phyloP scores from a whole-genome alignment of 2,329 filamentous ascomycete species.

The Ploettnerulaceae sp. region DNA sequence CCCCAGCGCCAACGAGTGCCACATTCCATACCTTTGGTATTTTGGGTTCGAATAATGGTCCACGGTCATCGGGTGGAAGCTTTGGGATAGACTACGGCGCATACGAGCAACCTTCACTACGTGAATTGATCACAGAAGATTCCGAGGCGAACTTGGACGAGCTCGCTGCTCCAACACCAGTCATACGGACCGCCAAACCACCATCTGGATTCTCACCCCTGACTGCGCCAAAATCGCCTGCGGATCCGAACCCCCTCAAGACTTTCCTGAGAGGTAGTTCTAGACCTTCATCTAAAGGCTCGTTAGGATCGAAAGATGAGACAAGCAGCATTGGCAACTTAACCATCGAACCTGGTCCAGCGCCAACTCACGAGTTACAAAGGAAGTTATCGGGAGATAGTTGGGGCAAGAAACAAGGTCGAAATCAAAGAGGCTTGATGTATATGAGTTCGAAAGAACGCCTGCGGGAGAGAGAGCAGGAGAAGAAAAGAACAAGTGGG shows the following conservation, averaged over 20 bases:
- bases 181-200: constrained; percentile 76
- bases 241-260: constrained; percentile 46
- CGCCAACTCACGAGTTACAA: constrained; percentile 45
- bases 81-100: constrained; percentile 73
- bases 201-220: constrained; percentile 70
- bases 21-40: constrained; percentile 23
- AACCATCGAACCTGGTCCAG: constrained; percentile 54
- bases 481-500: constrained; percentile 52
- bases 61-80: constrained; percentile 35
- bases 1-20: constrained; percentile 36
- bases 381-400: constrained; percentile 54
- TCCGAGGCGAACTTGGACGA: constrained; percentile 46
- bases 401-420: constrained; percentile 53
- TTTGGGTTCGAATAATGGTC: constrained; percentile 20
- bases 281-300: constrained; percentile 56
- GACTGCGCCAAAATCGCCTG: constrained; percentile 55
- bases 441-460: constrained; percentile 71
- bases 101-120: constrained; percentile 49
- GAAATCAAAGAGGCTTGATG: constrained; percentile 56
- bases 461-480: constrained; percentile 56
- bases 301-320: constrained; percentile 50
- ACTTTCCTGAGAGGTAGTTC: constrained; percentile 52
- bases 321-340: constrained; percentile 59
- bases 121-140: constrained; percentile 44
- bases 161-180: constrained; percentile 59